Evolutionary conservation across 73 alveolate species (phyloP).

Genomic region (Paramecium sexaurelia): DNA sequence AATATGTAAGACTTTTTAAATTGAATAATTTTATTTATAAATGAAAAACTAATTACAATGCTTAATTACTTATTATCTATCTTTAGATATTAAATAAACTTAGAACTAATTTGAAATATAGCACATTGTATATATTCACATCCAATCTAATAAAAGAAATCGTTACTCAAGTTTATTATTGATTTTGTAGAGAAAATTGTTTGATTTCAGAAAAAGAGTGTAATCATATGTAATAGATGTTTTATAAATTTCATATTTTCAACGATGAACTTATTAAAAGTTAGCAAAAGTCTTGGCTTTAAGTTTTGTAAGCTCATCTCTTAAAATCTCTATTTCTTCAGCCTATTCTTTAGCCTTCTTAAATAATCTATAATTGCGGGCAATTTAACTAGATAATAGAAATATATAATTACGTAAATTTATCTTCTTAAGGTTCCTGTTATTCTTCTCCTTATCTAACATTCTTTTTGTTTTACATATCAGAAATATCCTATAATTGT

Average conservation of each 20-base stretch:
- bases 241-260: background rate
- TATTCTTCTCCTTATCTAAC: slow-evolving; percentile 54
- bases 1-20: too few species aligned
- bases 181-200: too few species aligned
- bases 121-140: too few species aligned
- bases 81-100: too few species aligned
- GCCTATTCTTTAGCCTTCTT: slow-evolving; percentile 49
- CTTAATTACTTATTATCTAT: too few species aligned
- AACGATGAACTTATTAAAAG: slow-evolving; percentile 37
- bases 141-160: too few species aligned
- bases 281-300: slow-evolving; percentile 70
- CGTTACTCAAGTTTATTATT: too few species aligned
- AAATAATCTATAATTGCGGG: slow-evolving; percentile 41
- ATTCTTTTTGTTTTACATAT: slow-evolving; percentile 54
- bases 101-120: too few species aligned
- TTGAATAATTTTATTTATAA: too few species aligned
- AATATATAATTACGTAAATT: slow-evolving; percentile 50
- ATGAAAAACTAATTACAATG: too few species aligned
- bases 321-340: slow-evolving; percentile 62
- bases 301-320: slow-evolving; percentile 58
- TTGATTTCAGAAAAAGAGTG: background rate
- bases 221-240: background rate
- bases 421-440: slow-evolving; percentile 52
- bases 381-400: slow-evolving; percentile 20
- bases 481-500: slow-evolving; percentile 61